These are phyloP conservation scores for Tricholoma hemisulphureum DNA, from an alignment of 768 basidiomycete genomes.

Conservation along the genomic window DNA sequence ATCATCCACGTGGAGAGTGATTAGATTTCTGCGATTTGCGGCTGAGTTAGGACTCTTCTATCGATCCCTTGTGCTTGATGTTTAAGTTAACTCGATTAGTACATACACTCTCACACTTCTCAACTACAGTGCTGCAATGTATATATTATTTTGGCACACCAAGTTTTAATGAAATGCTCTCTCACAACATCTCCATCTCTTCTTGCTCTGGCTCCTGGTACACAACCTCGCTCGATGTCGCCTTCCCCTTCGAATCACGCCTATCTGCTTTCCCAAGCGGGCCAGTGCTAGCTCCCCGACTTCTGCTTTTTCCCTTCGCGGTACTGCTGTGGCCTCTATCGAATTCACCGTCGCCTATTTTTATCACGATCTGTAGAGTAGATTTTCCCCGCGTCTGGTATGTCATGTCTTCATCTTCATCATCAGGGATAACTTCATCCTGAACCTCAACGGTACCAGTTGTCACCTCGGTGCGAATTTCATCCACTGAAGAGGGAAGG, in stretches of 20 bases:
- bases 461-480: slow-evolving; percentile 58
- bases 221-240: slow-evolving; percentile 27
- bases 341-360: slow-evolving; percentile 60
- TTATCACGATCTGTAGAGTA: slow-evolving; percentile 57
- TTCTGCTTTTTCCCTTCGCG: slow-evolving; percentile 16
- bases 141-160: too few species aligned
- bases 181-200: slow-evolving; percentile 32
- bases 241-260: slow-evolving; percentile 4
- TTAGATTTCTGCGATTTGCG: too few species aligned
- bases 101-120: too few species aligned
- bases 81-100: too few species aligned
- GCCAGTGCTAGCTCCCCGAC: slow-evolving; percentile 5
- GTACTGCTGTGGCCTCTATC: slow-evolving; percentile 37
- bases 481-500: slow-evolving; percentile 62
- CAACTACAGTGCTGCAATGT: too few species aligned
- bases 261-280: slow-evolving; percentile 1
- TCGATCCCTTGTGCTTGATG: too few species aligned
- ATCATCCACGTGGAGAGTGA: too few species aligned
- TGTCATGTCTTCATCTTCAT: slow-evolving; percentile 66
- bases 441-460: slow-evolving; percentile 73
- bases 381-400: slow-evolving; percentile 73
- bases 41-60: too few species aligned
- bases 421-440: slow-evolving; percentile 77
- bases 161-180: background rate
- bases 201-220: slow-evolving; percentile 46